Evolutionary conservation across 352 stramenopile genomes (phyloP), one percentile per base, ranked within the genome.

Genomic region (Thraustochytrium striatum): DNA sequence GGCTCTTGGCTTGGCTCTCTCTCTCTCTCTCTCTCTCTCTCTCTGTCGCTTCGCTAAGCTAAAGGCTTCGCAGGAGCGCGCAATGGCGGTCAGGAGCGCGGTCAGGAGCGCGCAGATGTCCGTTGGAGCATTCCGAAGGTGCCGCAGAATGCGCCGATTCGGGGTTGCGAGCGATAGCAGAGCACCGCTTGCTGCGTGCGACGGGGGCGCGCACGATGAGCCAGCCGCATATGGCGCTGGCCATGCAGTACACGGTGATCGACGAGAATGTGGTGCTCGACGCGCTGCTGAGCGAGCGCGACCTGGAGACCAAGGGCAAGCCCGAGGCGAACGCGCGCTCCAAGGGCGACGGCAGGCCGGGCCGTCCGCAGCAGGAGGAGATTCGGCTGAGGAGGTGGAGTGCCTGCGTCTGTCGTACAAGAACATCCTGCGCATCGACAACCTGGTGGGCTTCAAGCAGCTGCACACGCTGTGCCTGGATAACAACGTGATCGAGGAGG

Each of bases 401-500:
- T 39, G 43, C 44, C 85, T 97, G 25, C 88, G 89, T 53, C 85
- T 97, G 28, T 96, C 91, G 38, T 97, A 96, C 82, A 90, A 94
- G 81, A 94, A 95, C 85, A 88, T 97, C 47, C 91, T 94, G 58
- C 92, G 93, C 79, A 95, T 97, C 84, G 93, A 96, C 75, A 97
- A 97, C 82, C 87, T 97, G 72, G 85, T 94, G 78, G 94, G 92
- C 30, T 86, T 97, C 82, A 87, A 89, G 8, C 84, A 88, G 44
- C 85, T 97, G 38, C 89, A 90, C 2, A 96, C 91, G 81, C 87
- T 97, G 25, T 94, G 94, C 84, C 87, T 97, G 19, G 93, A 97
- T 82, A 97, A 97, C 86, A 97, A 97, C 61, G 88, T 95, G 57
- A 93, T 97, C 69, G 86, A 94, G 69, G 88, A 92, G 70, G 96